Percentiles rank a stretch among this genome's conserved stretches.
These are phyloP conservation scores for Clathrospora elynae DNA, from an alignment of 2,329 filamentous ascomycete species.

Conservation along the genomic window DNA sequence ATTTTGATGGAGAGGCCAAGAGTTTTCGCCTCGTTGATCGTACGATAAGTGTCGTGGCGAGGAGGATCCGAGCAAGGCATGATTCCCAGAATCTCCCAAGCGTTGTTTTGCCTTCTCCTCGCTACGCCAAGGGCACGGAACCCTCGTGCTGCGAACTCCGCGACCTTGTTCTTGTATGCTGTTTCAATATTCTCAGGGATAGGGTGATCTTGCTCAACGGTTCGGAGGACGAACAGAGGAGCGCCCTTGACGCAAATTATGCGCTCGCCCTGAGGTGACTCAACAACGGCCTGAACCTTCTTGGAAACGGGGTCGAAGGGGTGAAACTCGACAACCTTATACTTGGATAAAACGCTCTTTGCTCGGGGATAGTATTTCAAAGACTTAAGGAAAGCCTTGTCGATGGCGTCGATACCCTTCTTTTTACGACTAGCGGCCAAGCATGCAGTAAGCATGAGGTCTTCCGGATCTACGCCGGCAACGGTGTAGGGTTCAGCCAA, in stretches of 20 bases:
- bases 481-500: conserved; percentile 84
- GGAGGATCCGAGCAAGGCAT: conserved; percentile 94
- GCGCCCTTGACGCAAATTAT: conserved; percentile 92
- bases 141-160: conserved; percentile 88
- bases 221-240: conserved; percentile 84
- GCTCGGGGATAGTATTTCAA: conserved; percentile 81
- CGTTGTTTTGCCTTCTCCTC: conserved; percentile 79
- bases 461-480: conserved; percentile 79
- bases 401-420: conserved; percentile 93
- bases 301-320: conserved; percentile 94
- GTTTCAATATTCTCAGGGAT: conserved; percentile 77
- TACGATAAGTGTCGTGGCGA: conserved; percentile 87
- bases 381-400: conserved; percentile 91
- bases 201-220: conserved; percentile 81
- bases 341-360: conserved; percentile 79
- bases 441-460: conserved; percentile 91
- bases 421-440: conserved; percentile 90
- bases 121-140: conserved; percentile 94
- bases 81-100: conserved; percentile 92
- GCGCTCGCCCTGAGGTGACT: conserved; percentile 80
- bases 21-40: conserved; percentile 85
- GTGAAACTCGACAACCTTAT: conserved; percentile 82
- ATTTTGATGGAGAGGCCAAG: conserved; percentile 93
- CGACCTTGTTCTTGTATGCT: conserved; percentile 90
- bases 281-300: conserved; percentile 83